phyloP scores from a whole-genome alignment of 2,329 filamentous ascomycete genomes.

The Boeremia lycopersici region DNA sequence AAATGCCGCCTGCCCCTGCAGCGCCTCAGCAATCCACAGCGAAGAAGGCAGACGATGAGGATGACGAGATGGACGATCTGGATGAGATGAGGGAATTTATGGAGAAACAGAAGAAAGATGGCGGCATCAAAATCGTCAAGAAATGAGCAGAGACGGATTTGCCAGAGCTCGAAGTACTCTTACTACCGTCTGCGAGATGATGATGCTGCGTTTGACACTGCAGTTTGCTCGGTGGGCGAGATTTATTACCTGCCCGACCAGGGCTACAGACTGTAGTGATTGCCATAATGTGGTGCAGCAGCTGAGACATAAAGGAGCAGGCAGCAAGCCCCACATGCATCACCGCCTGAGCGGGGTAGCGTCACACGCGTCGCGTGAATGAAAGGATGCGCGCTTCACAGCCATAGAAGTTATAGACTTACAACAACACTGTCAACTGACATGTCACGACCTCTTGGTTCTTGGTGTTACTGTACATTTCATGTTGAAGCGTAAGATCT shows the following conservation, averaged over 20 bases:
- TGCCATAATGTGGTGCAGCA: not conserved
- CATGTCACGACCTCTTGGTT: constrained; percentile 3
- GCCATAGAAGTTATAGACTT: constrained; percentile 2
- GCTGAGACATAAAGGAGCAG: not conserved
- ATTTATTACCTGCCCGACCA: too few species aligned
- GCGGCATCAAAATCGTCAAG: constrained; percentile 74
- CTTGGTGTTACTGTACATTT: constrained; percentile 11
- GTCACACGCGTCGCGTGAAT: constrained; percentile 18
- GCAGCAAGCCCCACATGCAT: constrained; percentile 14
- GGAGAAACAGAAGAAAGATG: constrained; percentile 53
- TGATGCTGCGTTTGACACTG: not conserved
- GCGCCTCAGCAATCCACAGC: constrained; percentile 3
- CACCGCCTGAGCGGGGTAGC: constrained; percentile 17
- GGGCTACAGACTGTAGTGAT: not conserved
- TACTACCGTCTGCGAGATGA: too few species aligned
- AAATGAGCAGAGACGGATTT: constrained; percentile 47
- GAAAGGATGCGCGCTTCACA: constrained; percentile 5
- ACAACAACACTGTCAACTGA: constrained; percentile 6
- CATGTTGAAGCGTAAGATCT: constrained; percentile 36
- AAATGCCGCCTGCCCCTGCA: not conserved
- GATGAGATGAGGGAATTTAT: constrained; percentile 49
- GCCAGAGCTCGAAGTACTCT: not conserved
- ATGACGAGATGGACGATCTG: constrained; percentile 46
- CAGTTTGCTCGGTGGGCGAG: not conserved
- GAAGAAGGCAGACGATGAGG: constrained; percentile 22